Percentiles rank a stretch among this genome's conserved stretches.
Conservation (phyloP, 768 basidiomycete species). For the Collybia mongolica region DNA sequence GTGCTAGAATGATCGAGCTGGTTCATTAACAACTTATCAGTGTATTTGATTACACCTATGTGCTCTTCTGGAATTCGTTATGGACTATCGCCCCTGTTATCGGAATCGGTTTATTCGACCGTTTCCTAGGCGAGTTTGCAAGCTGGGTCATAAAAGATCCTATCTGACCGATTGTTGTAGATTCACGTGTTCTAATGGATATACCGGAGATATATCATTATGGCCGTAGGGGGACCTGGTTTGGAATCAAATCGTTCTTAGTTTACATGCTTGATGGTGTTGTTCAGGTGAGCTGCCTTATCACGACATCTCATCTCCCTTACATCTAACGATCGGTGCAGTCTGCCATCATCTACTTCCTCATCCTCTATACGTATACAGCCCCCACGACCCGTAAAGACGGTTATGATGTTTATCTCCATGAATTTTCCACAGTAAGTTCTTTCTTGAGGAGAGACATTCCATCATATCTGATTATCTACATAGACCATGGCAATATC, state of each 20-base stretch:
- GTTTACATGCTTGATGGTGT: slow-evolving; percentile 18
- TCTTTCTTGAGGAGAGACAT: not conserved
- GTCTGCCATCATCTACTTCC: slow-evolving; percentile 88
- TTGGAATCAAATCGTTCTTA: slow-evolving; percentile 65
- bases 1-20: slow-evolving; percentile 5
- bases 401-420: slow-evolving; percentile 71
- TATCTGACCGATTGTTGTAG: slow-evolving; percentile 31
- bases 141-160: not conserved
- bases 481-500: slow-evolving; percentile 77
- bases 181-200: slow-evolving; percentile 82
- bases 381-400: slow-evolving; percentile 74
- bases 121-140: slow-evolving; percentile 63
- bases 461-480: too few relatives aligned
- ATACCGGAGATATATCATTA: slow-evolving; percentile 88
- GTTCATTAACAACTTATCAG: slow-evolving; percentile 11
- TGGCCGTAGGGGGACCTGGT: slow-evolving; percentile 81
- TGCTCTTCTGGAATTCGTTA: slow-evolving; percentile 97
- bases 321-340: slow-evolving; percentile 24
- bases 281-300: slow-evolving; percentile 16
- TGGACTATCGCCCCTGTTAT: slow-evolving; percentile 92
- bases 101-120: slow-evolving; percentile 93
- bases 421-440: slow-evolving; percentile 84
- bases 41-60: slow-evolving; percentile 85
- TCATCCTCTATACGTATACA: slow-evolving; percentile 75
- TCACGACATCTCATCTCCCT: not conserved